Conservation (phyloP, 176 grass and related monocot genomes). For the Pharus latifolius region DNA sequence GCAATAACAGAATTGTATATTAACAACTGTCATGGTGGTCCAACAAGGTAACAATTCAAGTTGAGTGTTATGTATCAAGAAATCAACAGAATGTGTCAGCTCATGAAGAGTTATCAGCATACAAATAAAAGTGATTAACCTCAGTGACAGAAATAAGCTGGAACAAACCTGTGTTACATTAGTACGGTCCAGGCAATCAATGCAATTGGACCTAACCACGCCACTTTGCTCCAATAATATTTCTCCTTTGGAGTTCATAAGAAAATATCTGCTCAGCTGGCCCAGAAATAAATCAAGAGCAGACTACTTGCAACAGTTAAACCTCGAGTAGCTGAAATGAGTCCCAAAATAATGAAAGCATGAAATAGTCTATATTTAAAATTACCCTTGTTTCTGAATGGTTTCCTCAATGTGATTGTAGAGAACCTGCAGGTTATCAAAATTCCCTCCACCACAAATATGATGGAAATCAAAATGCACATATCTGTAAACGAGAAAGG, state of each 20-base stretch:
- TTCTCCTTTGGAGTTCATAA: slow-evolving; percentile 74
- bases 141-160: background rate
- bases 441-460: slow-evolving; percentile 74
- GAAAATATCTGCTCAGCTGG: slow-evolving; percentile 98
- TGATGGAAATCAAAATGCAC: slow-evolving; percentile 93
- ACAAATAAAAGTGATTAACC: background rate
- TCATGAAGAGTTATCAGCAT: background rate
- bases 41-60: background rate
- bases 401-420: slow-evolving; percentile 61
- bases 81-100: background rate
- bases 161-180: slow-evolving; percentile 89
- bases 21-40: background rate
- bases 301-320: slow-evolving; percentile 60
- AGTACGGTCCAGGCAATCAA: slow-evolving; percentile 95
- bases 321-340: slow-evolving; percentile 14
- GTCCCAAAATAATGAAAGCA: slow-evolving; percentile 4
- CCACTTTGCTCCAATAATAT: slow-evolving; percentile 80
- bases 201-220: slow-evolving; percentile 80
- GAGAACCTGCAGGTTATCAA: slow-evolving; percentile 76
- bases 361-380: slow-evolving; percentile 15
- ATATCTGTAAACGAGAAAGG: slow-evolving; percentile 39
- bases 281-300: slow-evolving; percentile 60
- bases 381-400: slow-evolving; percentile 94
- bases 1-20: background rate
- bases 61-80: background rate